Percentiles rank a stretch among this genome's conserved stretches.
Evolutionary conservation across 2,329 filamentous ascomycete species (phyloP).

Genomic region (Aphanocladium album): DNA sequence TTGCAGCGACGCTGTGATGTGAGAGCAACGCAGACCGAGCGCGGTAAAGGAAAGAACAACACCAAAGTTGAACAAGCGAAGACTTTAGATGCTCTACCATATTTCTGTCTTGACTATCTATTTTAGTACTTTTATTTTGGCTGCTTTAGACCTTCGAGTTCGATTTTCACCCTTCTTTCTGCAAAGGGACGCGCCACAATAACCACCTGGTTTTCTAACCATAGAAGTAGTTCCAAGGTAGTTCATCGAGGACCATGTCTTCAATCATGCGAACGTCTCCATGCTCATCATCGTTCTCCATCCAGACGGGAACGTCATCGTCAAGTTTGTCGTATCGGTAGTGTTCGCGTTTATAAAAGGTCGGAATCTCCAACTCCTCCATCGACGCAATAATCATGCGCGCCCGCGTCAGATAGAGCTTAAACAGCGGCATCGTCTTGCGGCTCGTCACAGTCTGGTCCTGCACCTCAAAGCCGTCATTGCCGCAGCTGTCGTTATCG

Average conservation of each 20-base stretch:
- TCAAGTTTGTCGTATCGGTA: constrained; percentile 12
- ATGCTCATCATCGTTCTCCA: constrained; percentile 1
- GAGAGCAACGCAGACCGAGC: too few species aligned
- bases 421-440: constrained; percentile 14
- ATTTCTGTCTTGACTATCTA: too few species aligned
- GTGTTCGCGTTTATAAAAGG: constrained; percentile 16
- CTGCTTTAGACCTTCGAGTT: too few species aligned
- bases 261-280: constrained; percentile 14
- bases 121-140: too few species aligned
- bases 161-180: too few species aligned
- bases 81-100: too few species aligned
- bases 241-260: constrained; percentile 16
- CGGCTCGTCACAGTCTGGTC: constrained; percentile 14
- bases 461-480: constrained; percentile 19
- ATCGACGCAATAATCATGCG: constrained; percentile 17
- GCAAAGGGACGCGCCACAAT: too few species aligned
- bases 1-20: too few species aligned
- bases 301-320: constrained; percentile 12
- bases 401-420: constrained; percentile 16
- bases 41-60: too few species aligned
- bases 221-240: constrained; percentile 6
- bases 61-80: too few species aligned
- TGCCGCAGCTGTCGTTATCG: constrained; percentile 17
- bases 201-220: background rate
- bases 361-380: constrained; percentile 7